phyloP scores from a whole-genome alignment of 495 filamentous ascomycete species.

The Chlorociboria aeruginascens region DNA sequence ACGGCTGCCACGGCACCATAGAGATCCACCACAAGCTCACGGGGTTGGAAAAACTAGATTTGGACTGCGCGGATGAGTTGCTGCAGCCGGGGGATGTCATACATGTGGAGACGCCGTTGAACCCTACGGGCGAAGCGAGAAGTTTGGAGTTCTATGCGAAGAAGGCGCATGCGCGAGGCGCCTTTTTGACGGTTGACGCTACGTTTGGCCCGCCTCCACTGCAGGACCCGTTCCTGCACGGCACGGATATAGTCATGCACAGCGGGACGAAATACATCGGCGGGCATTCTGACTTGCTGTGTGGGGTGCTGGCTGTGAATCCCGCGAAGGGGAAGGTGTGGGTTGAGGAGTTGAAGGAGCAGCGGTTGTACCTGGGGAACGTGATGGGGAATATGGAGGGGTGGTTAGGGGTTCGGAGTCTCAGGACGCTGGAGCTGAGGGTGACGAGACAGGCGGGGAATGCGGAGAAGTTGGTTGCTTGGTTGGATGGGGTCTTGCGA shows the following conservation, averaged over 20 bases:
- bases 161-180: constrained; percentile 60
- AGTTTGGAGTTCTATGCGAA: constrained; percentile 56
- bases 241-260: constrained; percentile 82
- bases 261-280: constrained; percentile 91
- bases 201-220: constrained; percentile 90
- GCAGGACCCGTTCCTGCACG: constrained; percentile 70
- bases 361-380: constrained; percentile 63
- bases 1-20: constrained; percentile 84
- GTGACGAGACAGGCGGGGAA: constrained; percentile 62
- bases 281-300: constrained; percentile 83
- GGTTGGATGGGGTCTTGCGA: constrained; percentile 44
- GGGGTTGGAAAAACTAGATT: constrained; percentile 50
- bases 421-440: constrained; percentile 77
- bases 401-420: constrained; percentile 78
- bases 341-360: constrained; percentile 41
- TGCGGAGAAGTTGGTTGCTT: constrained; percentile 54
- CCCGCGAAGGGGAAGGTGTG: constrained; percentile 31
- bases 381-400: constrained; percentile 87
- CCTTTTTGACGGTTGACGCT: constrained; percentile 70
- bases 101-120: constrained; percentile 85
- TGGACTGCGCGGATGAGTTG: constrained; percentile 44
- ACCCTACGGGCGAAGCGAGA: constrained; percentile 73
- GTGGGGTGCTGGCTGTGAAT: constrained; percentile 63
- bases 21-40: constrained; percentile 56
- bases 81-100: constrained; percentile 69